phyloP scores from a whole-genome alignment of 345 rosid species.

The Populus nigra region DNA sequence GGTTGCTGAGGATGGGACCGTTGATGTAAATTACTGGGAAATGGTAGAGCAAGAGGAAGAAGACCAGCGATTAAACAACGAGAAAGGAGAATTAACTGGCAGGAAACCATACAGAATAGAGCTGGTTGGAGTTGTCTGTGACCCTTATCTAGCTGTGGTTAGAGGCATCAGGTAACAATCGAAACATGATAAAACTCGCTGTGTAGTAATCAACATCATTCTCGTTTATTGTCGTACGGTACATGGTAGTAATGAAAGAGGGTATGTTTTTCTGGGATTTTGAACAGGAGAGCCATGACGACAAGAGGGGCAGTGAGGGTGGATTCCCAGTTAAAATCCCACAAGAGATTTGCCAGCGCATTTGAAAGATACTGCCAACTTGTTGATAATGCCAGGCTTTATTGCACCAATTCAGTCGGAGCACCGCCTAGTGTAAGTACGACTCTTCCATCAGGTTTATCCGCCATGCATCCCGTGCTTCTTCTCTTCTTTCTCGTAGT shows the following conservation, averaged over 20 bases:
- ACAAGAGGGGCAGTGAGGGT: conserved; percentile 89
- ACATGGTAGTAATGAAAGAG: background rate
- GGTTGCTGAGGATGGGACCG: conserved; percentile 51
- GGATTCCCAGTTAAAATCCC: conserved; percentile 77
- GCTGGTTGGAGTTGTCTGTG: conserved; percentile 89
- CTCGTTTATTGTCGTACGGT: too few relatives aligned
- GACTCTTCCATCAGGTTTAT: too few relatives aligned
- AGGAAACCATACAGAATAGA: conserved; percentile 92
- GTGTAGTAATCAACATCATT: too few relatives aligned
- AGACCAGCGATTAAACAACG: conserved; percentile 8
- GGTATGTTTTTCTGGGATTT: conserved; percentile 1
- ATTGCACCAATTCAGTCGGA: conserved; percentile 73
- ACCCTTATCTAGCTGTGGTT: conserved; percentile 84
- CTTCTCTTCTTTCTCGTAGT: too few relatives aligned
- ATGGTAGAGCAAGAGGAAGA: conserved; percentile 54
- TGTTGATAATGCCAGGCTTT: conserved; percentile 83
- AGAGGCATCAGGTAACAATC: conserved; percentile 78
- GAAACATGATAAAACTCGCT: background rate
- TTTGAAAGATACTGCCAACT: conserved; percentile 72
- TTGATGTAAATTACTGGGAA: conserved; percentile 84
- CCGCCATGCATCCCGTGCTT: too few relatives aligned
- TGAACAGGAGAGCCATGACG: conserved; percentile 83
- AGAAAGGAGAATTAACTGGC: conserved; percentile 37
- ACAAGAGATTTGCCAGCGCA: conserved; percentile 83
- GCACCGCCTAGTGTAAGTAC: conserved; percentile 76